A percentile compares a stretch with the other conserved stretches of the same genome.
Conservation (phyloP, 2,329 filamentous ascomycete species). For the Colletotrichum lentis region DNA sequence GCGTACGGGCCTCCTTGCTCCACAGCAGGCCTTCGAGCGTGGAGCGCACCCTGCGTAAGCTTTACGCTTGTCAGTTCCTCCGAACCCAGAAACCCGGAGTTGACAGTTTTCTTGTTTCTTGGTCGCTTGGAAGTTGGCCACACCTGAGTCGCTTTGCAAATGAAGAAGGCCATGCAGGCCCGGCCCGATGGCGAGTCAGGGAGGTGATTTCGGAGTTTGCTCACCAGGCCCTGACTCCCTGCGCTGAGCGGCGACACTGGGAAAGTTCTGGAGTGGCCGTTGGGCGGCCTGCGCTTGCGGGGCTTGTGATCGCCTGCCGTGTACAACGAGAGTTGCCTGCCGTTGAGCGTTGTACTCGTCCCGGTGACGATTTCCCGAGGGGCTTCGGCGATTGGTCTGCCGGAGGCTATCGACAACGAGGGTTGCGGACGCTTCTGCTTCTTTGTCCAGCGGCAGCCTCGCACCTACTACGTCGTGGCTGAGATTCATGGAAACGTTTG, state of each 20-base stretch:
- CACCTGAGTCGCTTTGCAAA: slow-evolving; percentile 16
- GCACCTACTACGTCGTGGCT: too few relatives aligned
- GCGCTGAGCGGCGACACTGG: neutral
- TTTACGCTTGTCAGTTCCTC: slow-evolving; percentile 22
- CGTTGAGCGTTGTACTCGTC: neutral
- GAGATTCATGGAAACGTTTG: neutral
- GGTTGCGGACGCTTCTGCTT: neutral
- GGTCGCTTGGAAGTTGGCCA: neutral
- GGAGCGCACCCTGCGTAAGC: slow-evolving; percentile 27
- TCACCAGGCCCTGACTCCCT: neutral
- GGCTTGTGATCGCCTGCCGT: slow-evolving; percentile 1
- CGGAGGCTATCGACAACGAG: neutral
- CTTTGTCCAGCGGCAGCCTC: too few relatives aligned
- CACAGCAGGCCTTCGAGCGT: slow-evolving; percentile 15
- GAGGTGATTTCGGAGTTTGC: slow-evolving; percentile 13
- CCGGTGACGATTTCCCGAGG: too few relatives aligned
- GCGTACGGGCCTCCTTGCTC: neutral
- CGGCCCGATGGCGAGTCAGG: slow-evolving; percentile 28
- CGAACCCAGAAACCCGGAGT: slow-evolving; percentile 28
- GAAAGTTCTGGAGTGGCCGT: neutral
- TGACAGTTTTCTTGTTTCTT: neutral
- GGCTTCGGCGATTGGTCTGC: neutral
- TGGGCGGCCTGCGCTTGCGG: slow-evolving; percentile 4
- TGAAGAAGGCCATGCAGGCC: neutral
- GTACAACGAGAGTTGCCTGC: neutral